These are phyloP conservation scores for Candida boleticola DNA, from an alignment of 805 yeast genomes.

Conservation along the genomic window DNA sequence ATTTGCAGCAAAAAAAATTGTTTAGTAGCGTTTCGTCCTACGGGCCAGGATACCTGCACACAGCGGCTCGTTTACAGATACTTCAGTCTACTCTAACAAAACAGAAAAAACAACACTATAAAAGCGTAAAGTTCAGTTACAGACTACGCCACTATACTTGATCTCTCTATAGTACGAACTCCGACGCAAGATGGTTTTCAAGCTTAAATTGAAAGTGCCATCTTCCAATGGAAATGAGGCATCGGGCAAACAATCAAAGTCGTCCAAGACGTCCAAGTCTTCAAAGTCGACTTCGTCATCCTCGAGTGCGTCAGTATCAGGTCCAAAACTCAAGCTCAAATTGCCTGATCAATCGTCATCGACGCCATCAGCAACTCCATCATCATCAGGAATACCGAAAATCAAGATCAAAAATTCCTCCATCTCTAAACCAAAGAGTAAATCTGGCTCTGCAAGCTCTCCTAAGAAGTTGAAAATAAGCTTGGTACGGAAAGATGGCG, in stretches of 20 bases:
- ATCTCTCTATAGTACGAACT: no score
- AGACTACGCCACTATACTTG: no score
- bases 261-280: background rate
- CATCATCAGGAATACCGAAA: background rate
- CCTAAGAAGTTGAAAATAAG: constrained; percentile 24
- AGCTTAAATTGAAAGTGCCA: constrained; percentile 14
- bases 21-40: no score
- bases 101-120: no score
- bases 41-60: no score
- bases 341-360: background rate
- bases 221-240: constrained; percentile 2
- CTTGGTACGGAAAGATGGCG: constrained; percentile 6
- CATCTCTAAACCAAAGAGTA: background rate
- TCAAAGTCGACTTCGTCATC: background rate
- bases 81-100: no score
- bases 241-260: background rate
- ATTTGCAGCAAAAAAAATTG: no score
- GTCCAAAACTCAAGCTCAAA: constrained; percentile 3
- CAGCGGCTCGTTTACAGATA: no score
- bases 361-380: background rate
- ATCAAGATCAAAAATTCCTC: background rate
- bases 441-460: background rate
- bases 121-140: no score
- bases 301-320: background rate
- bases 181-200: constrained; percentile 16